Conservation (phyloP, 2,329 filamentous ascomycete genomes). For the Trichoderma pleuroti region DNA sequence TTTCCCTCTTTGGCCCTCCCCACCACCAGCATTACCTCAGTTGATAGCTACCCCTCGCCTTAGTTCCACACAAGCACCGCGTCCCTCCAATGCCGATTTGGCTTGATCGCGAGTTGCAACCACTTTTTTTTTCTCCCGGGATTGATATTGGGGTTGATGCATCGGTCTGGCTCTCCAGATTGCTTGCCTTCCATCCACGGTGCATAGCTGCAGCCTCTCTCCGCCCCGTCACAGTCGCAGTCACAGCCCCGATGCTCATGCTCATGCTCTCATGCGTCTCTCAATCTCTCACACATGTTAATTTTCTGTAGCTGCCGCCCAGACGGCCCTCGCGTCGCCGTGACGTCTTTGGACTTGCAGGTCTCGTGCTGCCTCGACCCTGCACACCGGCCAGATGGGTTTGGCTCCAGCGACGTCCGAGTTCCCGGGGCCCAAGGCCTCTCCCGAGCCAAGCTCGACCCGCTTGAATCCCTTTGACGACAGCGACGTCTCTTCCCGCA, state of each 20-base stretch:
- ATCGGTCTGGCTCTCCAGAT: neutral
- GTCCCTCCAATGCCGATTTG: slow-evolving; percentile 32
- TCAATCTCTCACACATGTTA: slow-evolving; percentile 52
- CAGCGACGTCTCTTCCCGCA: slow-evolving; percentile 52
- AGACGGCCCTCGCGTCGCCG: slow-evolving; percentile 53
- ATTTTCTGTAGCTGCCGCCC: slow-evolving; percentile 50
- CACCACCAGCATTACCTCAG: slow-evolving; percentile 10
- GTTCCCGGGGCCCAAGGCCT: slow-evolving; percentile 56
- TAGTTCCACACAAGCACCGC: slow-evolving; percentile 38
- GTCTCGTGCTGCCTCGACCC: slow-evolving; percentile 36
- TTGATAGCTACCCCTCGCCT: slow-evolving; percentile 22
- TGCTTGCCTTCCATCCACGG: neutral
- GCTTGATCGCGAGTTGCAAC: slow-evolving; percentile 12
- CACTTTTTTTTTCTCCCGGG: neutral
- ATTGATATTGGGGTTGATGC: neutral
- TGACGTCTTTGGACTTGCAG: slow-evolving; percentile 46
- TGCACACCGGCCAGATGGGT: slow-evolving; percentile 51
- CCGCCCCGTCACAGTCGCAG: neutral
- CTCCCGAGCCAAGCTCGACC: slow-evolving; percentile 60
- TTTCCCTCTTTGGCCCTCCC: slow-evolving; percentile 6
- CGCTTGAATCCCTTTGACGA: slow-evolving; percentile 64
- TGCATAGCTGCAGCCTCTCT: slow-evolving; percentile 3
- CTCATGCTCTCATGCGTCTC: neutral
- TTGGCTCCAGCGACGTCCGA: slow-evolving; percentile 47
- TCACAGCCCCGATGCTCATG: neutral